Evolutionary conservation across 140 eudicot genomes (phyloP), one percentile per base, ranked within the genome.

Genomic region (Senecio squalidus): DNA sequence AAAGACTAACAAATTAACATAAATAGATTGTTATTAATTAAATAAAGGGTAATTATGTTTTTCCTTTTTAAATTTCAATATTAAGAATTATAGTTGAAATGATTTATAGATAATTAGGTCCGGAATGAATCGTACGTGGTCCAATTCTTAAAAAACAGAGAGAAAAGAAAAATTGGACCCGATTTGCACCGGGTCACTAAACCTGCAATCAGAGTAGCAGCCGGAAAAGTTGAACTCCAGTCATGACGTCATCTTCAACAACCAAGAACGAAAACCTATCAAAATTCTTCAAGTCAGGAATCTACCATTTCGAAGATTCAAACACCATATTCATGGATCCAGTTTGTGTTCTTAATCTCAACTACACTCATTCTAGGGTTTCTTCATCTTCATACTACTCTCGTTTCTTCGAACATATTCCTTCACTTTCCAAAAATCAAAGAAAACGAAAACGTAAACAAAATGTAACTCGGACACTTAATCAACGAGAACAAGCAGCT

Each of bases 351-450:
- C 85, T 86, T 31, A 90, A 76, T 68, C 85, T 64, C 4, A 66
- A 77, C 1, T 90, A 86, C 88, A 58, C 78, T 45, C 79, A 78
- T 62, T 86, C 76, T 60, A 83, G 82, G 80, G 82, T 90, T 64
- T 76, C 85, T 15, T 78, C 90, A 5, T 74, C 91, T 8, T 65
- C 73, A 13, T 90, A 90, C 77, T 90, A 90, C 90, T 83, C 94
- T 34, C 94, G 97, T 55, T 86, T 76, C 78, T 90, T 86, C 74
- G 58, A 65, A 22, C 33, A 53, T 33, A 55, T 6, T 18, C 45
- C n/a, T n/a, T n/a, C n/a, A n/a, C n/a, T n/a, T n/a, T n/a, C n/a
- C n/a, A 39, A 60, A 41, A 73, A 58, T 55, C 48, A 67, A 43
- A 69, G 71, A 23, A 89, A 89, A 65, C 80, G 95, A 39, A 89